These are phyloP conservation scores for Russula ochroleuca DNA, from an alignment of 768 basidiomycete genomes.

Conservation along the genomic window DNA sequence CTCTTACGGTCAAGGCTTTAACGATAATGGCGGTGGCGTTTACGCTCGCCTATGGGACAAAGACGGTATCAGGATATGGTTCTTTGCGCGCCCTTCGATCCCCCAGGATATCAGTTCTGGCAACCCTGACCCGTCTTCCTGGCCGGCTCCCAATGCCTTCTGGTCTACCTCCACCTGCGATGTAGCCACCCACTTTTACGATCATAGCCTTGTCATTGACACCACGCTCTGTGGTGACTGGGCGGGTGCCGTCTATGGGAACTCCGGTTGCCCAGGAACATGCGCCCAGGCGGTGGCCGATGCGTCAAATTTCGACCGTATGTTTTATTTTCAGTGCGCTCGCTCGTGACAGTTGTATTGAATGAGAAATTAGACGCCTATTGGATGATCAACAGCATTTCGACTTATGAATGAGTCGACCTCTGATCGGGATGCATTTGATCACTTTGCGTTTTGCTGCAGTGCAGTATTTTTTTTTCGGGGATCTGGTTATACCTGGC, in stretches of 20 bases:
- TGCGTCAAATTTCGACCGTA: constrained; percentile 10
- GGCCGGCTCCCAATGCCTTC: constrained; percentile 8
- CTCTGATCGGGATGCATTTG: background rate
- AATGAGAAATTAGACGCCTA: constrained; percentile 10
- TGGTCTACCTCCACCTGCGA: constrained; percentile 9
- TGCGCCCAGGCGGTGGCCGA: background rate
- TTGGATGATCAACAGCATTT: constrained; percentile 19
- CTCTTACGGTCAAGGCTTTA: background rate
- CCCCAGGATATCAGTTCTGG: constrained; percentile 12
- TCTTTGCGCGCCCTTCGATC: constrained; percentile 7
- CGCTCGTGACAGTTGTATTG: background rate
- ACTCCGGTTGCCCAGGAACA: constrained; percentile 10
- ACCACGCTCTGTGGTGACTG: constrained; percentile 20
- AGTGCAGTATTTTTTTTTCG: background rate
- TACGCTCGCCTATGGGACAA: background rate
- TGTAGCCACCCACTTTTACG: background rate
- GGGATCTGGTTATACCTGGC: background rate
- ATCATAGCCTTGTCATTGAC: constrained; percentile 17
- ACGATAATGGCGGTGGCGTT: background rate
- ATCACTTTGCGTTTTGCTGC: background rate
- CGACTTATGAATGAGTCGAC: background rate
- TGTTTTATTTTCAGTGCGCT: background rate
- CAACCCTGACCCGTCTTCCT: constrained; percentile 9
- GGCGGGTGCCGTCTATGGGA: constrained; percentile 7
- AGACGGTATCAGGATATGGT: constrained; percentile 16